phyloP scores from a whole-genome alignment of 305 asterid species.

The Rubia tinctorum region DNA sequence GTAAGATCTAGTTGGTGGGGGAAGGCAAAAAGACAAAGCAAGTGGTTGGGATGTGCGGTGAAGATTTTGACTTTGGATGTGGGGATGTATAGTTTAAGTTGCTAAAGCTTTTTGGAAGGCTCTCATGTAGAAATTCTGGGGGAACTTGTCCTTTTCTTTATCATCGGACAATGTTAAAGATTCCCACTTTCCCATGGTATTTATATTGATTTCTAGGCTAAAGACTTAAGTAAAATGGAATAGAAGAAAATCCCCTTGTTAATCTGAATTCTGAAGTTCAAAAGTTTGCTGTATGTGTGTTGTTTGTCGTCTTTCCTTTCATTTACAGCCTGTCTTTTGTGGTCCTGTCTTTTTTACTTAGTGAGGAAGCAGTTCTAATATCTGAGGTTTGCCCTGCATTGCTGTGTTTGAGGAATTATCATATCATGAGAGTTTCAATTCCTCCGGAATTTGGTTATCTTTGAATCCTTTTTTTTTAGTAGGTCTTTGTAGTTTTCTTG shows the following conservation, averaged over 20 bases:
- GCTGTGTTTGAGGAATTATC: neutral
- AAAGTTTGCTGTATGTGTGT: neutral
- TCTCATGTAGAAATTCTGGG: slow-evolving; percentile 14
- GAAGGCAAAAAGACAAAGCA: slow-evolving; percentile 25
- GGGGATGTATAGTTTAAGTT: slow-evolving; percentile 16
- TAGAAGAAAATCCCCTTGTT: neutral
- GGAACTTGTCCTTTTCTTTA: slow-evolving; percentile 28
- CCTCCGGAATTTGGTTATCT: neutral
- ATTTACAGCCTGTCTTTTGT: slow-evolving; percentile 1
- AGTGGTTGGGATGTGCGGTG: slow-evolving; percentile 29
- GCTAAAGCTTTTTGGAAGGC: slow-evolving; percentile 6
- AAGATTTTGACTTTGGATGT: slow-evolving; percentile 26
- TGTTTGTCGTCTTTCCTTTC: neutral
- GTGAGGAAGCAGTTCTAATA: neutral
- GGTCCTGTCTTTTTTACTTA: neutral
- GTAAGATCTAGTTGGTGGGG: slow-evolving; percentile 22
- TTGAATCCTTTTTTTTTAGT: neutral
- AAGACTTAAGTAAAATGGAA: neutral
- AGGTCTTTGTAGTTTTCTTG: neutral
- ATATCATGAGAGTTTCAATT: neutral
- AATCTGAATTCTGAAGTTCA: neutral
- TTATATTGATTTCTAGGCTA: neutral
- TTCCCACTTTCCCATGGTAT: slow-evolving; percentile 18
- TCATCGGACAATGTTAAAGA: slow-evolving; percentile 22
- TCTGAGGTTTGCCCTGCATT: neutral